Percentiles rank a stretch among this genome's conserved stretches.
Evolutionary conservation across 2,329 filamentous ascomycete genomes (phyloP).

Genomic region (Exutisphaerella laricina): DNA sequence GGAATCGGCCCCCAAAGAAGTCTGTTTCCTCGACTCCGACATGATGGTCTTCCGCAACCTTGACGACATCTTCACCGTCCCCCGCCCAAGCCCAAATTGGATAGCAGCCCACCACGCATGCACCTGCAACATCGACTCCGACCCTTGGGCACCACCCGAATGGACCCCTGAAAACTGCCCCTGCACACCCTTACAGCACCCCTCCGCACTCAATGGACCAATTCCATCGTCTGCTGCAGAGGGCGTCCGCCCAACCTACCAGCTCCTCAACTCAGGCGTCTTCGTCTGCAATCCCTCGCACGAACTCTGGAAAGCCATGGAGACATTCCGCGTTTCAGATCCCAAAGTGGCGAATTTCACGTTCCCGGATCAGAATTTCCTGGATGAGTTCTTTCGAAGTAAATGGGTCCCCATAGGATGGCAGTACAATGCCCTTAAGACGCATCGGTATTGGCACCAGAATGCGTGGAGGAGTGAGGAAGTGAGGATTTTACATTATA

Average conservation of each 20-base stretch:
- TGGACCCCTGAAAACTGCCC: constrained; percentile 48
- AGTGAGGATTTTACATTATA: constrained; percentile 48
- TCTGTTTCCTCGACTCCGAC: constrained; percentile 51
- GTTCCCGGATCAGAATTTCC: constrained; percentile 52
- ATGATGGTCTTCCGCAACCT: constrained; percentile 45
- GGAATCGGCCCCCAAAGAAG: constrained; percentile 27
- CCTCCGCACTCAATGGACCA: constrained; percentile 32
- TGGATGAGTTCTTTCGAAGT: constrained; percentile 44
- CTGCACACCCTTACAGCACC: constrained; percentile 40
- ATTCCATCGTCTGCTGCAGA: constrained; percentile 29
- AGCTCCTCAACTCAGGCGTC: constrained; percentile 48
- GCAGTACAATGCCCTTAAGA: constrained; percentile 52
- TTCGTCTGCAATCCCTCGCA: constrained; percentile 46
- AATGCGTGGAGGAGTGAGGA: constrained; percentile 48
- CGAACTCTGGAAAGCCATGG: constrained; percentile 38
- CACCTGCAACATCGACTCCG: constrained; percentile 48
- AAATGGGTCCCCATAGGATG: constrained; percentile 44
- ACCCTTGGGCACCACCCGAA: constrained; percentile 46
- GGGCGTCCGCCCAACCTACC: constrained; percentile 26
- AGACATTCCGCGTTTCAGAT: constrained; percentile 37
- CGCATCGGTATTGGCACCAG: constrained; percentile 49
- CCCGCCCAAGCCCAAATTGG: constrained; percentile 33
- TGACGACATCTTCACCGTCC: constrained; percentile 44
- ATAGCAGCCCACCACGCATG: constrained; percentile 49
- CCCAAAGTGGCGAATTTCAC: constrained; percentile 40